phyloP scores from a whole-genome alignment of 306 rosid genomes.

The Vigna nakashimae region DNA sequence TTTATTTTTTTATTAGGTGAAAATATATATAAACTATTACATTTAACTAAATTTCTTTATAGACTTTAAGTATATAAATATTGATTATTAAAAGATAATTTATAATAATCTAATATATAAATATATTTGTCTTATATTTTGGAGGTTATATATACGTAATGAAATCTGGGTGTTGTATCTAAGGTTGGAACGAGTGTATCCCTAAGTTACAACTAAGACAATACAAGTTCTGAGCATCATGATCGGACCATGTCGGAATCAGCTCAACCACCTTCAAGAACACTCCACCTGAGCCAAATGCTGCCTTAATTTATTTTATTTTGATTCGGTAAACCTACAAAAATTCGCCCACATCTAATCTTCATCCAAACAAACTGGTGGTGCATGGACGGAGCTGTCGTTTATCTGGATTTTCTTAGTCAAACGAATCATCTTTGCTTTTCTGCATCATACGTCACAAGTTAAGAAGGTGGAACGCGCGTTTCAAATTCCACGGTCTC shows the following conservation, averaged over 20 bases:
- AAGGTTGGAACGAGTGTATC: too few relatives aligned
- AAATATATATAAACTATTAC: too few relatives aligned
- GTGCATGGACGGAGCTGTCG: neutral
- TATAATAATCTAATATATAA: too few relatives aligned
- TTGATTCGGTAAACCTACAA: neutral
- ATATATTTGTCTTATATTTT: too few relatives aligned
- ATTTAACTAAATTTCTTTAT: too few relatives aligned
- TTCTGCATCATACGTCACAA: neutral
- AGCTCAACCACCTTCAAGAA: neutral
- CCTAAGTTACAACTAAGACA: neutral
- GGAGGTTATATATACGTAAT: too few relatives aligned
- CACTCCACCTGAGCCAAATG: neutral
- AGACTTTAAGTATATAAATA: too few relatives aligned
- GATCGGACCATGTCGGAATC: neutral
- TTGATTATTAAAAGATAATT: too few relatives aligned
- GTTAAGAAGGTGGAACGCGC: neutral
- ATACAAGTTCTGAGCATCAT: neutral
- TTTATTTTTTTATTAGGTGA: too few relatives aligned
- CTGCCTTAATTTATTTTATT: neutral
- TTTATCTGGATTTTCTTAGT: neutral
- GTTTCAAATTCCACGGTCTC: conserved; percentile 6
- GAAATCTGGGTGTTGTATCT: too few relatives aligned
- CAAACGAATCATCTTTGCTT: neutral
- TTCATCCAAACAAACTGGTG: neutral
- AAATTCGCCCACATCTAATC: neutral